Conservation (phyloP, 768 basidiomycete genomes). For the Lepiota subincarnata region DNA sequence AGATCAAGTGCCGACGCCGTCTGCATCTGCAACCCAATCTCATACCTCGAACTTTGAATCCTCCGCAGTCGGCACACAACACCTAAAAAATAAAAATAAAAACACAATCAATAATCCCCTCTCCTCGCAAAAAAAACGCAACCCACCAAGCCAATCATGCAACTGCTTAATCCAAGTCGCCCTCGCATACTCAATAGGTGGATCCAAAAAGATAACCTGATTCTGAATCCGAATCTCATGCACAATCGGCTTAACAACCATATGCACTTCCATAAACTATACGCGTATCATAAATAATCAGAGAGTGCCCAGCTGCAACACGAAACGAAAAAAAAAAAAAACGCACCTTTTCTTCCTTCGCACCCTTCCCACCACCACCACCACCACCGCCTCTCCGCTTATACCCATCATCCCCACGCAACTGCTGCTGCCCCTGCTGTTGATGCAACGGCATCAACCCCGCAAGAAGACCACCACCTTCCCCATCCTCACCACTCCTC, state of each 20-base stretch:
- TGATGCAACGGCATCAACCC: constrained; percentile 23
- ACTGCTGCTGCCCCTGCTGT: no score
- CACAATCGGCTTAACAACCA: constrained; percentile 80
- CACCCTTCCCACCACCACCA: constrained; percentile 56
- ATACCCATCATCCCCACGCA: constrained; percentile 44
- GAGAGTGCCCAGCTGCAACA: no score
- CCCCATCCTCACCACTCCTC: constrained; percentile 65
- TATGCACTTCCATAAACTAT: constrained; percentile 67
- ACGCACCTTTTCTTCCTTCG: constrained; percentile 75
- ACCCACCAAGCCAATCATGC: constrained; percentile 81
- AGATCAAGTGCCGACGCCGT: constrained; percentile 58
- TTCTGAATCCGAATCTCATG: constrained; percentile 98
- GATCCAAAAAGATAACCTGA: constrained; percentile 97
- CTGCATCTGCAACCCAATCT: constrained; percentile 93
- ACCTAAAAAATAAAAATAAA: constrained; percentile 42
- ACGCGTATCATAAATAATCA: no score
- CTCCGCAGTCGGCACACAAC: constrained; percentile 83
- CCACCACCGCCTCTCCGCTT: constrained; percentile 60
- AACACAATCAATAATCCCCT: constrained; percentile 9
- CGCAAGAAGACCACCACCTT: constrained; percentile 50
- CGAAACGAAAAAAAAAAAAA: no score
- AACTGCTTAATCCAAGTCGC: constrained; percentile 86
- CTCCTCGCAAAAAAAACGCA: background rate
- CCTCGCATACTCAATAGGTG: constrained; percentile 93
- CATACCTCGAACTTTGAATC: constrained; percentile 94